Evolutionary conservation across 208 protist genomes (phyloP).

Genomic region (Acanthamoeba sp.): DNA sequence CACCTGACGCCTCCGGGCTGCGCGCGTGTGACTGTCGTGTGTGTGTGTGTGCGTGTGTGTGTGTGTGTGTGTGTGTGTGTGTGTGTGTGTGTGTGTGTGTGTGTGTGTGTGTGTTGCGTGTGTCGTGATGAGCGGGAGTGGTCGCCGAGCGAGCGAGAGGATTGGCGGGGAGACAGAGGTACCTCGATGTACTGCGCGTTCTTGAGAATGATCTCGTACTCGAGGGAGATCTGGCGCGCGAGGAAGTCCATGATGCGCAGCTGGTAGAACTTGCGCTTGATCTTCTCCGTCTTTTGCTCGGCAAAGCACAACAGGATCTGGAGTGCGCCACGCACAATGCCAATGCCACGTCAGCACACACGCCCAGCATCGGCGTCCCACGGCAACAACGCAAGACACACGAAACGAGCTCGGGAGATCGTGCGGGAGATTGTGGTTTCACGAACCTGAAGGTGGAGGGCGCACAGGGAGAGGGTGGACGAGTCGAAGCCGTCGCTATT

Average conservation of each 20-base stretch:
- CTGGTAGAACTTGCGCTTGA: constrained; percentile 73
- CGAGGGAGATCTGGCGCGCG: constrained; percentile 58
- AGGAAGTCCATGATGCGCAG: constrained; percentile 72
- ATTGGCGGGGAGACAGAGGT: not conserved
- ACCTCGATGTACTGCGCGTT: constrained; percentile 74
- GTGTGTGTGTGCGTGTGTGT: not conserved
- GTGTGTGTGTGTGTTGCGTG: not conserved
- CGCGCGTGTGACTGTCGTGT: constrained; percentile 15
- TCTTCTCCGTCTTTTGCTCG: constrained; percentile 72
- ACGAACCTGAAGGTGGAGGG: constrained; percentile 6
- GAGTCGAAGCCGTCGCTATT: constrained; percentile 68
- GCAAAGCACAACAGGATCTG: constrained; percentile 69
- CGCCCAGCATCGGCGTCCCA: no score
- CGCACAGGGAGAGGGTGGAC: constrained; percentile 62
- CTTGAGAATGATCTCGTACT: constrained; percentile 76
- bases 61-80: not conserved
- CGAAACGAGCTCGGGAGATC: not conserved
- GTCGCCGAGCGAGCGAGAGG: no score
- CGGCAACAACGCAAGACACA: not conserved
- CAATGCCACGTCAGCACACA: no score
- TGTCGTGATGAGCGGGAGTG: not conserved
- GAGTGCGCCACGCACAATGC: not conserved
- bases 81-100: not conserved
- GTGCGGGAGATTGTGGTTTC: no score
- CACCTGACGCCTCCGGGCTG: not conserved